A percentile compares a stretch with the other conserved stretches of the same genome.
Evolutionary conservation across 1,139 yeast species (phyloP).

Genomic region (Yamadazyma jaroonii): DNA sequence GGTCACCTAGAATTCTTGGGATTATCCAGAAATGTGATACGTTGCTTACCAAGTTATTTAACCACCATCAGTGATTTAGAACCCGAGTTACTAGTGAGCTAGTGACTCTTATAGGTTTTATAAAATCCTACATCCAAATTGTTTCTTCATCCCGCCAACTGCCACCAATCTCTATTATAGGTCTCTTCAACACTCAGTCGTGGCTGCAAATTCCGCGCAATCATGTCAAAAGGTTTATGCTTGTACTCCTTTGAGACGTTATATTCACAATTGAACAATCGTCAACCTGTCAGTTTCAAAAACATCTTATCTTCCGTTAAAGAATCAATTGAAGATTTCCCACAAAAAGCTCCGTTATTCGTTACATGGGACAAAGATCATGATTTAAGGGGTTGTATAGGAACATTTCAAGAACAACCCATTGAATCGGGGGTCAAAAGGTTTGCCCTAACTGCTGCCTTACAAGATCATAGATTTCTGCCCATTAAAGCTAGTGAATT

Average conservation of each 20-base stretch:
- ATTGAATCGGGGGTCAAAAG: constrained; percentile 57
- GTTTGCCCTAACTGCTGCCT: constrained; percentile 66
- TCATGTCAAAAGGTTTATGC: constrained; percentile 36
- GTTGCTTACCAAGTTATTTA: neutral
- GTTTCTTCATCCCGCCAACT: too few species aligned
- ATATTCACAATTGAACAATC: constrained; percentile 18
- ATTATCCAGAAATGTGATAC: constrained; percentile 2
- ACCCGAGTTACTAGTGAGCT: too few species aligned
- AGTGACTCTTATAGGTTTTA: too few species aligned
- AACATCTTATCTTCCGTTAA: constrained; percentile 16
- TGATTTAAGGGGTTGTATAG: constrained; percentile 85
- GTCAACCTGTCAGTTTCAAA: constrained; percentile 16
- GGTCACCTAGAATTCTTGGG: neutral
- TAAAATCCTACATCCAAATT: too few species aligned
- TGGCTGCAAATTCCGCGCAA: constrained; percentile 2
- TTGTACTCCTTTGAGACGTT: constrained; percentile 39
- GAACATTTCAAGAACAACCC: constrained; percentile 58
- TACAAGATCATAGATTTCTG: constrained; percentile 73
- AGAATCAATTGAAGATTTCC: constrained; percentile 31
- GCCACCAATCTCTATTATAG: too few species aligned
- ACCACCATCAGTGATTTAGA: neutral
- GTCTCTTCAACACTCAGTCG: too few species aligned
- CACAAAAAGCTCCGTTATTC: constrained; percentile 58
- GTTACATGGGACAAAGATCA: constrained; percentile 76
- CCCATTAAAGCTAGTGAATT: constrained; percentile 64